Conservation (phyloP, 345 rosid species). For the Rhizophora apiculata region DNA sequence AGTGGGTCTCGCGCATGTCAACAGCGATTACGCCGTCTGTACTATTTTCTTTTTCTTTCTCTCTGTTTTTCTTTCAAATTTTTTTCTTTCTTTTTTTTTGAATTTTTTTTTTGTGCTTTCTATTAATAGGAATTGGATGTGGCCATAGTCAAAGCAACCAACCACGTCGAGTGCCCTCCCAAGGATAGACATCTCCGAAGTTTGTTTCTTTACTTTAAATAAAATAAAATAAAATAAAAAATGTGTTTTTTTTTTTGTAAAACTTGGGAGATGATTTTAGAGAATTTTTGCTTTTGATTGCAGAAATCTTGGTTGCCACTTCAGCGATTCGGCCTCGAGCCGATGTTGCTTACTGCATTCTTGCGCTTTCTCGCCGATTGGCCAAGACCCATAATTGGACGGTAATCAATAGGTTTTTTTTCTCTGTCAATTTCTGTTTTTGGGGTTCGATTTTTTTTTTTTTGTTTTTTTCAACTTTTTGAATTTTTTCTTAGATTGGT, state of each 20-base stretch:
- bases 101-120: conserved; percentile 6
- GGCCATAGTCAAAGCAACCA: conserved; percentile 94
- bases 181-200: conserved; percentile 93
- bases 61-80: not conserved
- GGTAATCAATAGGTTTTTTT: conserved; percentile 26
- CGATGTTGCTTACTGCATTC: conserved; percentile 87
- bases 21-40: conserved; percentile 88
- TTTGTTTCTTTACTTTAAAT: conserved; percentile 27
- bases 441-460: not conserved
- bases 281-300: conserved; percentile 4
- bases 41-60: not conserved
- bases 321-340: conserved; percentile 80
- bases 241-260: not conserved
- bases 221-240: not conserved
- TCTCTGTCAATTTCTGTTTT: not conserved
- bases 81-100: not conserved
- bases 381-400: conserved; percentile 92
- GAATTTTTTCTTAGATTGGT: not conserved
- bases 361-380: conserved; percentile 74
- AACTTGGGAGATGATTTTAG: not conserved
- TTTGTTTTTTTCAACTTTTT: not conserved
- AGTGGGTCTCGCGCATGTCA: conserved; percentile 99
- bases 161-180: conserved; percentile 97
- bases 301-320: conserved; percentile 74
- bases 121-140: conserved; percentile 87